Conservation (phyloP, 2,329 filamentous ascomycete species). For the Colletotrichum brevisporum region DNA sequence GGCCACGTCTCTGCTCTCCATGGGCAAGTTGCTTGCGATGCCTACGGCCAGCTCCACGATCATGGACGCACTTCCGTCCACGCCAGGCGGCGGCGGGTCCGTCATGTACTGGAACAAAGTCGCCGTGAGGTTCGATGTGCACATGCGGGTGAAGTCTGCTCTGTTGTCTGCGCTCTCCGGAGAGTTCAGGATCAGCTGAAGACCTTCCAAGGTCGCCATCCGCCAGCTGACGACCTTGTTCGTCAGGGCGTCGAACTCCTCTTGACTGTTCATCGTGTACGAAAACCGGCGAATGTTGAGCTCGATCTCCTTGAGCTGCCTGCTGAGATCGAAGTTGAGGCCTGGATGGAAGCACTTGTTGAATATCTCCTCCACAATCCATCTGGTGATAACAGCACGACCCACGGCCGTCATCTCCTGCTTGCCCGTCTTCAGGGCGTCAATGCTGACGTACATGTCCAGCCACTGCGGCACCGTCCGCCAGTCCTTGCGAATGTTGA, state of each 20-base stretch:
- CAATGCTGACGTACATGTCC: conserved; percentile 82
- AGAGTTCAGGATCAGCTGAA: conserved; percentile 78
- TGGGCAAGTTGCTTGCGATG: conserved; percentile 86
- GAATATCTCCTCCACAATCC: conserved; percentile 93
- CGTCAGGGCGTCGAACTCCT: conserved; percentile 90
- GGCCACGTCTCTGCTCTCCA: conserved; percentile 91
- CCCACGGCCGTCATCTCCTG: conserved; percentile 99
- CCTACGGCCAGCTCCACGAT: conserved; percentile 92
- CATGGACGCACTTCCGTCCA: conserved; percentile 91
- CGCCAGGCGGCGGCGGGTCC: conserved; percentile 82
- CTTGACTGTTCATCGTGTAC: conserved; percentile 80
- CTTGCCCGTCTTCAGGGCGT: conserved; percentile 88
- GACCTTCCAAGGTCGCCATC: conserved; percentile 92
- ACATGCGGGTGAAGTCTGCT: conserved; percentile 76
- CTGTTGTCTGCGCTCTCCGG: conserved; percentile 77
- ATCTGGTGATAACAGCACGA: conserved; percentile 87
- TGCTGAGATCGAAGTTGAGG: conserved; percentile 81
- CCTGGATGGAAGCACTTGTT: conserved; percentile 93
- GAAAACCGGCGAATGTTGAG: conserved; percentile 86
- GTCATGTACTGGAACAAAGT: conserved; percentile 81
- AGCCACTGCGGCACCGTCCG: conserved; percentile 85
- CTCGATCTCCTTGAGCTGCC: conserved; percentile 87
- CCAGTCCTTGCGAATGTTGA: conserved; percentile 98
- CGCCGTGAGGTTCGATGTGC: conserved; percentile 77
- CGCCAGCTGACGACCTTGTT: conserved; percentile 94